Base-by-base conservation (phyloP, 2,329 filamentous ascomycete species). In the Magnaporthiopsis rhizophila region DNA sequence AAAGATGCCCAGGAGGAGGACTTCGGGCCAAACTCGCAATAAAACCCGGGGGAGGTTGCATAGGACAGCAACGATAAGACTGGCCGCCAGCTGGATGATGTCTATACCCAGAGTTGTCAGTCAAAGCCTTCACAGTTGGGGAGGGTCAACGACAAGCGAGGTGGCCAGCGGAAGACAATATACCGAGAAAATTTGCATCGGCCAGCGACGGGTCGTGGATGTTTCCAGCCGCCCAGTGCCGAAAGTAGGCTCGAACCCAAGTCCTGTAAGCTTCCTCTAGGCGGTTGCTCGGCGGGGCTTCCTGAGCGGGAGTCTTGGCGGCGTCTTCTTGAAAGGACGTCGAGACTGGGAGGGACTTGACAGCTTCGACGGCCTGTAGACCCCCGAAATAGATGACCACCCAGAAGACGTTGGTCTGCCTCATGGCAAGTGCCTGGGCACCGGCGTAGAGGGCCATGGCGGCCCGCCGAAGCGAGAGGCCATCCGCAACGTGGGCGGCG, bases 341-440 rank as follows among this genome's bases (percentile, higher is more conserved):
- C 34, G 84, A 71, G 3, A 69, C 75, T 71, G 45, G 18, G 21
- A 53, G 12, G 11, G 21, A 62, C 62, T 69, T 84, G 65, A 85
- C 75, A 24, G 77, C 80, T 68, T 83, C 80, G 2, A 86, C 74
- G 58, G 78, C 76, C 73, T 88, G 83, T 58, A 86, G 66, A 7
- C 83, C 87, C 26, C 89, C 89, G 70, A 92, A 85, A 71, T 90
- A 92, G 0, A 93, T 80, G 0, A 91, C 89, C 0, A 93, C 88
- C 95, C 95, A 99, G 73, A 99, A 97, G 64, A 98, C 89, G 71
- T 99, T 99, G 0, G 95, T 99, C 75, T 99, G 95, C 30, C 95
- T 83, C 80, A 97, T 95, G 2, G 84, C 78, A 26, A 99, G 80
- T 1, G 91, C 82, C 1, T 84, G 67, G 0, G 91, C 67, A 0